Conservation (phyloP, 371 early-diverging fungal species). For the Mycotypha africana region DNA sequence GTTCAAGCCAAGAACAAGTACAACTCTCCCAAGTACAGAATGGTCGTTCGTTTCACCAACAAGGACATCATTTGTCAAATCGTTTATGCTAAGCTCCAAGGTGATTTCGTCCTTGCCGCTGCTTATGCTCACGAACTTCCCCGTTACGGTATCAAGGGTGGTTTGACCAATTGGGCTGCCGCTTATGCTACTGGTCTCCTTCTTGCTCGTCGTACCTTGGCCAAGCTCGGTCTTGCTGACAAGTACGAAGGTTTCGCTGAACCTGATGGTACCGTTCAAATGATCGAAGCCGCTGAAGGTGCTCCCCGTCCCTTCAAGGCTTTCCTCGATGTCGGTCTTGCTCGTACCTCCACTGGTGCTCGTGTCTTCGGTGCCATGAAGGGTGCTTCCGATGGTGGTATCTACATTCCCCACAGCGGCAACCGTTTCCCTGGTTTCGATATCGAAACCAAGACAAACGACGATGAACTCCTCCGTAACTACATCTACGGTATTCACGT, state of each 20-base stretch:
- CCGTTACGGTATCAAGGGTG: conserved; percentile 96
- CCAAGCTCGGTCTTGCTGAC: conserved; percentile 91
- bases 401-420: conserved; percentile 97
- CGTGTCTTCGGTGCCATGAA: conserved; percentile 99
- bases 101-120: conserved; percentile 95
- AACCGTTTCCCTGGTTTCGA: conserved; percentile 98
- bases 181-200: conserved; percentile 99
- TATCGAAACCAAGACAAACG: conserved; percentile 81
- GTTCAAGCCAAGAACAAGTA: conserved; percentile 99
- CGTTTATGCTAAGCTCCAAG: conserved; percentile 97
- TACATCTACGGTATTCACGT: conserved; percentile 99
- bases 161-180: conserved; percentile 99
- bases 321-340: conserved; percentile 98
- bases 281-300: conserved; percentile 90
- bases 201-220: conserved; percentile 93
- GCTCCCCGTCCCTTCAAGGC: conserved; percentile 98
- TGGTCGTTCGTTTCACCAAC: conserved; percentile 70
- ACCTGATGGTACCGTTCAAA: conserved; percentile 86
- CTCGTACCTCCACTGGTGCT: conserved; percentile 98
- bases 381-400: conserved; percentile 99
- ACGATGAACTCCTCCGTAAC: conserved; percentile 92
- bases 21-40: conserved; percentile 97
- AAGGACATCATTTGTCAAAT: conserved; percentile 97
- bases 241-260: conserved; percentile 94
- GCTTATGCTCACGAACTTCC: conserved; percentile 99